Percentiles rank a stretch among this genome's conserved stretches.
Evolutionary conservation across 257 asterid species (phyloP).

Genomic region (Solanum chiquidenum): DNA sequence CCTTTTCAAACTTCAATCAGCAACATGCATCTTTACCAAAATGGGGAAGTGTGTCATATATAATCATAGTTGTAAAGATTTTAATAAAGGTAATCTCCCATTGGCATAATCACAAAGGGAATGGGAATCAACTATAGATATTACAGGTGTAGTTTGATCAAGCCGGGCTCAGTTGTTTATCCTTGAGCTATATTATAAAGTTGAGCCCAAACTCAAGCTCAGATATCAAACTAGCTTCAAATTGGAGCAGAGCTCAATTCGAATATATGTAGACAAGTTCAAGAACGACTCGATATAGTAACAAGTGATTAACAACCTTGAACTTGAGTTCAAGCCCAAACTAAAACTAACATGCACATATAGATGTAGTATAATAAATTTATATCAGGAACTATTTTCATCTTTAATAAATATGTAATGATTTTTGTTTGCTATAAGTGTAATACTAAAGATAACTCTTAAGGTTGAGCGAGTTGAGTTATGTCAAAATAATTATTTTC

Average conservation of each 20-base stretch:
- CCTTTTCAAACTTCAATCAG: not conserved
- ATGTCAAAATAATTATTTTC: not conserved
- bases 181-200: not conserved
- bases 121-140: not conserved
- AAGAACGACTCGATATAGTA: not conserved
- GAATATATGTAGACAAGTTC: not conserved
- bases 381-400: not conserved
- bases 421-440: not conserved
- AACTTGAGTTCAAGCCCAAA: not conserved
- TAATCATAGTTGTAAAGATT: not conserved
- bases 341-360: not conserved
- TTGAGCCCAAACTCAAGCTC: not conserved
- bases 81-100: not conserved
- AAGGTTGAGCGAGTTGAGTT: not conserved
- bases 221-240: not conserved
- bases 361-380: not conserved
- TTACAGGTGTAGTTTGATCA: not conserved
- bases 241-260: not conserved
- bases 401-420: not conserved
- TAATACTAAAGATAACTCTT: not conserved
- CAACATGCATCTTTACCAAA: not conserved
- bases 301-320: not conserved
- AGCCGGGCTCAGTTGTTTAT: not conserved
- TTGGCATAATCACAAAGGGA: not conserved
- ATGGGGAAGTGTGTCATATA: not conserved